Evolutionary conservation across 352 stramenopile genomes (phyloP), one percentile per base, ranked within the genome.

Genomic region (Elongisporangium anandrum): DNA sequence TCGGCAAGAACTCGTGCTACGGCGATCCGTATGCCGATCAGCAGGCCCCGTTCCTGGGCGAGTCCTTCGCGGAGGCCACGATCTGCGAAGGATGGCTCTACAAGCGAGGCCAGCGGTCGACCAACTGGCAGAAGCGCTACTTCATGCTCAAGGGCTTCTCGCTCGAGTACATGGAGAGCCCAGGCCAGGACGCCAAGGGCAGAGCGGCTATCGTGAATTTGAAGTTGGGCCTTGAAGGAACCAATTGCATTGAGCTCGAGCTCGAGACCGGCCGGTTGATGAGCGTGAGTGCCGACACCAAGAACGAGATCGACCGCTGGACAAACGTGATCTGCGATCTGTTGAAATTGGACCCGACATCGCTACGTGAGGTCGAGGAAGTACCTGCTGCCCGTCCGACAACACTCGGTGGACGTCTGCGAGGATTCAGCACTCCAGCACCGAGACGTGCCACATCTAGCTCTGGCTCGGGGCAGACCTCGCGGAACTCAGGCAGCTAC

Each of bases 31-130:
- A 86, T 50, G 72, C 76, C 8, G 70, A 79, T 52, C 67, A 85
- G 51, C 70, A 79, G 20, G 70, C 77, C 22, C 82, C 82, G 52
- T 92, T 92, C 57, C 55, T 90, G 0, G 79, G 78, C 2, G 73
- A 84, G 48, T 82, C 71, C 10, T 78, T 83, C 24, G 60, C 77
- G 15, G 72, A 87, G 29, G 65, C 71, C 9, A 66, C 76, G 24
- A 48, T 79, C 61, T 89, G 80, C 63, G 83, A 92, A 59, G 83
- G 83, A 0, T 92, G 80, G 80, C 69, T 92, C 6, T 88, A 90
- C 60, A 85, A 88, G 66, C 74, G 75, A 54, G 79, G 77, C 7
- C 65, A 85, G 54, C 70, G 73, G 23, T 81, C 80, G 16, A 78
- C 76, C 3, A 68, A 77, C 49, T 90, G 81, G 80, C 79, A 88